A percentile compares a stretch with the other conserved stretches of the same genome.
Conservation (phyloP, 768 basidiomycete genomes). For the Pleurotus tuoliensis region DNA sequence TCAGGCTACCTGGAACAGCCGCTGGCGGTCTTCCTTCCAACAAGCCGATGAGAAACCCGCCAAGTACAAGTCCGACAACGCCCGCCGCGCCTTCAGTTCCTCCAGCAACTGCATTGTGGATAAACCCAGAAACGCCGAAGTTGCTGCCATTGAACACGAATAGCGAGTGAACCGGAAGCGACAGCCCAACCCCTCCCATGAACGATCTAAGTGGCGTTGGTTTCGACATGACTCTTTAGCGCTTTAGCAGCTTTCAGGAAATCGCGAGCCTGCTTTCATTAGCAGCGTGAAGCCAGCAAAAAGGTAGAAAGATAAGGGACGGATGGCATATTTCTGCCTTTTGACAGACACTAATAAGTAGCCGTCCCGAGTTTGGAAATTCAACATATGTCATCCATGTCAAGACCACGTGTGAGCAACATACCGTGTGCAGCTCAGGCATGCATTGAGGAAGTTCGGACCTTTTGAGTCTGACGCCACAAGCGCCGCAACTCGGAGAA, state of each 20-base stretch:
- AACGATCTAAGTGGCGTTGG: constrained; percentile 50
- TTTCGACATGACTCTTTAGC: constrained; percentile 20
- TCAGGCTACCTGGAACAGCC: constrained; percentile 14
- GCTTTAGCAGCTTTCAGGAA: neutral
- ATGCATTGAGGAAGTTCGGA: neutral
- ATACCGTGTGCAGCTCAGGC: neutral
- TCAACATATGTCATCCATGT: neutral
- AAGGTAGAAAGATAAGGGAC: neutral
- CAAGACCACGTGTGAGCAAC: constrained; percentile 6
- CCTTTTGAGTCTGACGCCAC: neutral
- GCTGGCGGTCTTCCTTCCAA: constrained; percentile 33
- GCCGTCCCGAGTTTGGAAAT: neutral
- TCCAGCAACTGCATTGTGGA: constrained; percentile 47
- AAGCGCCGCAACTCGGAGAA: neutral
- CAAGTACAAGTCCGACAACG: constrained; percentile 43
- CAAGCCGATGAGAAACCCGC: constrained; percentile 41
- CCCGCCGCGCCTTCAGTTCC: constrained; percentile 36
- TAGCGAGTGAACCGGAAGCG: constrained; percentile 48
- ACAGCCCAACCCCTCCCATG: constrained; percentile 49
- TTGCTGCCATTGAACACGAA: constrained; percentile 51
- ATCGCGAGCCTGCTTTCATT: neutral
- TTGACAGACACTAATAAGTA: neutral
- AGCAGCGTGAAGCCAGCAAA: neutral
- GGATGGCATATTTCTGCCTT: neutral
- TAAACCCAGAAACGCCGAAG: constrained; percentile 60